Evolutionary conservation across 106 monocot genomes (phyloP).

Genomic region (Platanthera guangdongensis): DNA sequence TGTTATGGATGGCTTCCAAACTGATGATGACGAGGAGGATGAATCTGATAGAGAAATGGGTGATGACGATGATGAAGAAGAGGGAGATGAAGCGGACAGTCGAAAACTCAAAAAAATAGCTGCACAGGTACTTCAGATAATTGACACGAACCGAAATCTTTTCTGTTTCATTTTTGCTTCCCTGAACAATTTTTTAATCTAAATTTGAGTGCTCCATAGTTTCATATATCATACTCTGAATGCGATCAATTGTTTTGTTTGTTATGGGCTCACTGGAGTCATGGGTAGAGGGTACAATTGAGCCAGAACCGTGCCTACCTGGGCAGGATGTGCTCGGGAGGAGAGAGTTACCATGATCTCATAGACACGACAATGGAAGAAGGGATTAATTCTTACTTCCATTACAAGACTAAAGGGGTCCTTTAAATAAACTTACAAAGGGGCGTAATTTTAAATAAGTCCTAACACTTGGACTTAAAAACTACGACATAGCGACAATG

Average conservation of each 20-base stretch:
- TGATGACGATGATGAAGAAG: slow-evolving; percentile 27
- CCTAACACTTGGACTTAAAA: no score
- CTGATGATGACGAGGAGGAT: slow-evolving; percentile 82
- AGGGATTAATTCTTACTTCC: no score
- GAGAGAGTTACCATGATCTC: no score
- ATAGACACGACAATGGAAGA: no score
- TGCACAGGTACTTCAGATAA: slow-evolving; percentile 49
- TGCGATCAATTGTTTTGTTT: background rate
- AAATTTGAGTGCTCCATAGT: background rate
- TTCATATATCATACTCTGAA: background rate
- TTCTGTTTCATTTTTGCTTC: background rate
- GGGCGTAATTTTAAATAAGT: no score
- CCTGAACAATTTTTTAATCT: background rate
- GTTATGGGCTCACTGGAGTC: no score
- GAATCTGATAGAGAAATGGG: slow-evolving; percentile 73
- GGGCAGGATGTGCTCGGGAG: no score
- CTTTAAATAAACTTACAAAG: no score
- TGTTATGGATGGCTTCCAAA: slow-evolving; percentile 84
- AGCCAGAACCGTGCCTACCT: no score
- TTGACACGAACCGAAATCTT: background rate
- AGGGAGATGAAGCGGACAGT: slow-evolving; percentile 79
- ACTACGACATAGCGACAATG: no score
- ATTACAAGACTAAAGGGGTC: no score
- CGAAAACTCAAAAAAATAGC: slow-evolving; percentile 68
- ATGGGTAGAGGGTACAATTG: no score